Base-by-base conservation (phyloP, 805 yeast genomes). In the Ogataea sp. region DNA sequence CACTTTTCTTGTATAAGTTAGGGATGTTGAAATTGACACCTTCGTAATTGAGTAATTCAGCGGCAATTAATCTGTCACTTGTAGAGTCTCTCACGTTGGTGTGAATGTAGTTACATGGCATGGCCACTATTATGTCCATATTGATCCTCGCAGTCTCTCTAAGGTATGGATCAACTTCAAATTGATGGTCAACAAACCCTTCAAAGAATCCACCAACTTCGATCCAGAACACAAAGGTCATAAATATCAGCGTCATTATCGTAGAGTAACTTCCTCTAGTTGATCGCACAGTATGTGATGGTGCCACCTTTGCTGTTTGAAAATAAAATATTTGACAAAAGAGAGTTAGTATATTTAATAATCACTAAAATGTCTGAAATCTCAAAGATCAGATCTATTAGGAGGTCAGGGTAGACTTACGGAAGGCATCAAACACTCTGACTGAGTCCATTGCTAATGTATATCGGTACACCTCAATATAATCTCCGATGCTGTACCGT, bases 161-260 rank as follows among this genome's bases (percentile, higher is more conserved):
- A 14, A 86, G 61, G 3, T 65, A 63, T 27, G 70, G 67, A 51
- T 85, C 94, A 4, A 93, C 94, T 3, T 70, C 65, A 57, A 85
- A 93, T 48, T 80, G 84, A 47, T 81, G 83, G 50, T 80, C 87
- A 7, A 83, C 72, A 41, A 71, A 71, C 2, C 97, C 97, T 39
- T 93, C 95, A 41, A 89, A 66, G 55, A 71, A 85, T 13, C 83
- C 81, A 7, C 97, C 95, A 23, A 88, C 61, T 55, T 89, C 94
- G 13, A 85, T 75, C 85, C 94, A 90, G 6, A 85, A 59, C 28
- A 89, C 65, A 52, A 87, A 75, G 14, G 86, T 51, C 15, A 83
- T 72, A 42, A 73, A 68, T 20, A 82, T 46, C n/a, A 72, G 67
- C 14, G 88, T 78, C 36, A 82, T 32, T 4, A 86, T 48, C 0